phyloP scores from a whole-genome alignment of 176 grass and related monocot genomes.

The Rhipidocladum racemiflorum region DNA sequence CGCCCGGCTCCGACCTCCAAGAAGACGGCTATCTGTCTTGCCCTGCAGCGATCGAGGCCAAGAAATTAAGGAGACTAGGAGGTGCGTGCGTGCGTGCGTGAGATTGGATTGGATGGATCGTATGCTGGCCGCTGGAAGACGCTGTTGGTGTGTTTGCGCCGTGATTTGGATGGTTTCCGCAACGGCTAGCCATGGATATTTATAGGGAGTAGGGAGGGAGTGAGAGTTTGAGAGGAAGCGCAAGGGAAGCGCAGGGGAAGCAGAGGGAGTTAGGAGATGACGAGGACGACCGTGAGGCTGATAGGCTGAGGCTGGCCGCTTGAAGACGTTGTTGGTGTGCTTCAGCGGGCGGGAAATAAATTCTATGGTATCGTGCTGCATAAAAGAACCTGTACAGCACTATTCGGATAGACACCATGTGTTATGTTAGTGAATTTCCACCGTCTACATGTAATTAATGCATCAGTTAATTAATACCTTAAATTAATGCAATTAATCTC shows the following conservation, averaged over 20 bases:
- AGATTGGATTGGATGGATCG: neutral
- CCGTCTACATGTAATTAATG: too few relatives aligned
- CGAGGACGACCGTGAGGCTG: too few relatives aligned
- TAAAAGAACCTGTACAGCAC: too few relatives aligned
- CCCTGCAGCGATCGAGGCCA: neutral
- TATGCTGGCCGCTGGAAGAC: neutral
- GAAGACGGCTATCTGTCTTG: neutral
- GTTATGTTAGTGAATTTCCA: too few relatives aligned
- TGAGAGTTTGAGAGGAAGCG: neutral
- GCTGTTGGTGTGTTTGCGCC: neutral
- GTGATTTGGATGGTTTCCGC: neutral
- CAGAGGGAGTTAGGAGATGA: too few relatives aligned
- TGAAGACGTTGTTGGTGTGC: too few relatives aligned
- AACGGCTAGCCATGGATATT: neutral
- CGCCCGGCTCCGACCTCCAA: neutral
- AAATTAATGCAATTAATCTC: too few relatives aligned
- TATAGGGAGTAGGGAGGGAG: neutral
- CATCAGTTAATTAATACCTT: too few relatives aligned
- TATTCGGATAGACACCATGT: too few relatives aligned
- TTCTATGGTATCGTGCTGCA: too few relatives aligned
- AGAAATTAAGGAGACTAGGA: neutral
- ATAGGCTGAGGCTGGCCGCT: too few relatives aligned
- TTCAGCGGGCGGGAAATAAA: too few relatives aligned
- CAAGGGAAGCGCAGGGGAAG: neutral
- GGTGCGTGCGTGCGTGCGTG: neutral